phyloP scores from a whole-genome alignment of 495 filamentous ascomycete species.

The Trichocladium uniseriatum region DNA sequence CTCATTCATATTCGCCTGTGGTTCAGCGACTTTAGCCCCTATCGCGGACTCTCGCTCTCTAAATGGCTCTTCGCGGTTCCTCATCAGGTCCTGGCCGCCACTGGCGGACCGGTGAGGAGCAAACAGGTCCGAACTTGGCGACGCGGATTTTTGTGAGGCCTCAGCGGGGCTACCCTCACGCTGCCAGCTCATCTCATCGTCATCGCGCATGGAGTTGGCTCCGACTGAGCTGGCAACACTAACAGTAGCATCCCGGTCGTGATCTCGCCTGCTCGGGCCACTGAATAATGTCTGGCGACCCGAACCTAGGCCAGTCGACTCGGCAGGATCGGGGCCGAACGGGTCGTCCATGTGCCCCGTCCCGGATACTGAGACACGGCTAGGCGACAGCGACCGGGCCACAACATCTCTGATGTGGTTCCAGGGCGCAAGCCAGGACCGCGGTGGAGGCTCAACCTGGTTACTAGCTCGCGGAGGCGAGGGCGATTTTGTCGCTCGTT shows the following conservation, averaged over 20 bases:
- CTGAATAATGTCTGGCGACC: constrained; percentile 17
- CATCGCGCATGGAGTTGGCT: constrained; percentile 8
- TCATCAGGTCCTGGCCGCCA: not conserved
- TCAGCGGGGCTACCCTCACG: constrained; percentile 8
- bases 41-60: not conserved
- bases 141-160: not conserved
- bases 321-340: constrained; percentile 23
- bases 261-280: not conserved
- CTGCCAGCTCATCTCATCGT: constrained; percentile 30
- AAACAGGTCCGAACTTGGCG: constrained; percentile 3
- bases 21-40: not conserved
- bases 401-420: constrained; percentile 21
- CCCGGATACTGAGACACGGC: constrained; percentile 2
- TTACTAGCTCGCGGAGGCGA: not conserved
- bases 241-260: constrained; percentile 7
- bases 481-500: constrained; percentile 3
- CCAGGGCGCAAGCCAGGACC: constrained; percentile 22
- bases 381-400: constrained; percentile 20
- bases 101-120: constrained; percentile 1
- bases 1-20: not conserved
- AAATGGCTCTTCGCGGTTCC: not conserved
- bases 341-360: constrained; percentile 26
- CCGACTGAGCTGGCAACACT: constrained; percentile 20
- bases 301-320: constrained; percentile 11
- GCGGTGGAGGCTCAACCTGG: not conserved